Evolutionary conservation across 2,329 filamentous ascomycete species (phyloP).

Genomic region (Ceratocystis destructans): DNA sequence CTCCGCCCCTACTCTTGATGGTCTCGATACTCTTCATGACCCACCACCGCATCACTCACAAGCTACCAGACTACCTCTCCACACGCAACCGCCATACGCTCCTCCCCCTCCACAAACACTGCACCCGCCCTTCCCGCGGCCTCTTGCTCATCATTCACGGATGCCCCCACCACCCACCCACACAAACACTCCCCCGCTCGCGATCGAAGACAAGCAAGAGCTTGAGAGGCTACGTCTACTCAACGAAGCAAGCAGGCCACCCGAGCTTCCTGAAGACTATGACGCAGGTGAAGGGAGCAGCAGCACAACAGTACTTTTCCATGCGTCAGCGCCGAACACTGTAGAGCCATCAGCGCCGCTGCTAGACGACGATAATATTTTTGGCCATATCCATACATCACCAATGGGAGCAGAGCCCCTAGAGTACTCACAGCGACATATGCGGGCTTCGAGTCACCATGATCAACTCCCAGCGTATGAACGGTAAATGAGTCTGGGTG

Average conservation of each 20-base stretch:
- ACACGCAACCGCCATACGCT: conserved; percentile 2
- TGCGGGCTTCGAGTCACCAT: conserved; percentile 16
- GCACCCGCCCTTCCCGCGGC: conserved; percentile 21
- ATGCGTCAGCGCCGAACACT: conserved; percentile 8
- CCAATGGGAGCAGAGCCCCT: too few relatives aligned
- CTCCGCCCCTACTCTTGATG: conserved; percentile 11
- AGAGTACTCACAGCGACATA: neutral
- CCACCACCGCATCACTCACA: conserved; percentile 20
- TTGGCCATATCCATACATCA: conserved; percentile 13
- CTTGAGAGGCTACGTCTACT: conserved; percentile 53
- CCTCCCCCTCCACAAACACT: conserved; percentile 21
- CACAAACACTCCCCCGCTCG: neutral
- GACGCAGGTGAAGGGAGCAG: conserved; percentile 26
- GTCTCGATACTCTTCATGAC: conserved; percentile 15
- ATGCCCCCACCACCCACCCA: neutral
- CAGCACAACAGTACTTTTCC: neutral
- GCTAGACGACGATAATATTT: conserved; percentile 22
- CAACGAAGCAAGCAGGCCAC: conserved; percentile 49
- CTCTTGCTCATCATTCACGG: neutral
- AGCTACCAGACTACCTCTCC: neutral
- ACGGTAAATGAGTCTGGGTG: conserved; percentile 22
- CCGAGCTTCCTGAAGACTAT: conserved; percentile 41
- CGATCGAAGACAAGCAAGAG: conserved; percentile 63
- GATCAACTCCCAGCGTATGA: conserved; percentile 32
- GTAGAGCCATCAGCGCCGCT: conserved; percentile 23